Evolutionary conservation across 768 basidiomycete genomes (phyloP).

Genomic region (Mycena venus): DNA sequence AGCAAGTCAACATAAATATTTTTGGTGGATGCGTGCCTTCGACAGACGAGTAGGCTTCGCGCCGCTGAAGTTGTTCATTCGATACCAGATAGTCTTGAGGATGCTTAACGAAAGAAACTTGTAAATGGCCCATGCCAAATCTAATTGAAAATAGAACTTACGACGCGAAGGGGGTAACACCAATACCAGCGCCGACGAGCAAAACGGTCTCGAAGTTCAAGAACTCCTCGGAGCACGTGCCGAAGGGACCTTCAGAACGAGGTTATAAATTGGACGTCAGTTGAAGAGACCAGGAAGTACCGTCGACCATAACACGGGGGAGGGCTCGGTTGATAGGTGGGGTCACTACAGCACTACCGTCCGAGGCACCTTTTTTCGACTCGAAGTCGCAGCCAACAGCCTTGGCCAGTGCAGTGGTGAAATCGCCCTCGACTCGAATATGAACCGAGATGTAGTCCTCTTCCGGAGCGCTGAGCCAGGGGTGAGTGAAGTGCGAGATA

Average conservation of each 20-base stretch:
- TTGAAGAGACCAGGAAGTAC: too few species aligned
- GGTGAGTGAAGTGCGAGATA: neutral
- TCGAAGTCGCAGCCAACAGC: conserved; percentile 89
- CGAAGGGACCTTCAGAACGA: too few species aligned
- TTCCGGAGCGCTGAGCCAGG: conserved; percentile 80
- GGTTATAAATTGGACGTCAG: too few species aligned
- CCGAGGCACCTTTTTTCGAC: conserved; percentile 60
- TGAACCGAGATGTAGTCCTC: conserved; percentile 97
- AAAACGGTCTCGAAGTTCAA: conserved; percentile 90
- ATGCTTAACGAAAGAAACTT: conserved; percentile 60
- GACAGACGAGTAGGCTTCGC: conserved; percentile 86
- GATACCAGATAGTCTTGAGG: conserved; percentile 94
- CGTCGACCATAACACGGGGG: conserved; percentile 96
- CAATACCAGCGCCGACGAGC: conserved; percentile 95
- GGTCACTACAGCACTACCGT: conserved; percentile 67
- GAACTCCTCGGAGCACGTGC: conserved; percentile 92
- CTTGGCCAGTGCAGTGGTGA: conserved; percentile 84
- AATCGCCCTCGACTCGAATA: conserved; percentile 91
- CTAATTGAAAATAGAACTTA: conserved; percentile 56
- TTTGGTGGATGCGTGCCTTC: conserved; percentile 64
- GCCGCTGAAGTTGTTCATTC: conserved; percentile 89
- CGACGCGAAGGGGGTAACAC: conserved; percentile 97
- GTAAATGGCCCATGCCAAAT: neutral
- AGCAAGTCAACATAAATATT: neutral
- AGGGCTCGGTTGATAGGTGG: conserved; percentile 79